Base-by-base conservation (phyloP, 129 eudicot genomes). In the Artemisia tridentata region DNA sequence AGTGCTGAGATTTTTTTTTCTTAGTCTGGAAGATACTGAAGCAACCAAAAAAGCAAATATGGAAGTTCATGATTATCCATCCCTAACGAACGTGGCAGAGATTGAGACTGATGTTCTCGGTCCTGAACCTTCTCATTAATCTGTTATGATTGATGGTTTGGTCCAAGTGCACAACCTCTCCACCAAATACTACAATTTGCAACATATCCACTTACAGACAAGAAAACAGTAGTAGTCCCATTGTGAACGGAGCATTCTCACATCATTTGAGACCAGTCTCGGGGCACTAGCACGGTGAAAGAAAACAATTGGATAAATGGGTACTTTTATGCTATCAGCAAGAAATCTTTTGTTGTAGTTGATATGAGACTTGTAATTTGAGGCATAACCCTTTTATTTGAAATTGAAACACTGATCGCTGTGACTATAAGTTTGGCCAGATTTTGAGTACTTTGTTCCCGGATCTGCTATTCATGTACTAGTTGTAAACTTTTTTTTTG, bases 201-300 rank as follows among this genome's bases (percentile, higher is more conserved):
- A 73, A 80, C 43, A 23, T 74, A 19, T 70, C 88, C 3, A 53
- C 75, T 14, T 80, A 65, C 88, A 41, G 85, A 84, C 72, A 87
- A 56, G 88, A 62, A 76, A 83, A 76, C 74, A 80, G 79, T 73
- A 73, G 67, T 76, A 81, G 84, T 80, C 88, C 83, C 19, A 83
- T 63, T 79, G 79, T 65, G 41, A 78, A 67, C 50, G 86, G 81
- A 76, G 77, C 84, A 82, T 72, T 76, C 86, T 89, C 57, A 64
- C 79, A 31, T 85, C 96, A 17, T 88, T 95, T 65, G 92, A 95
- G 82, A 82, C 82, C 38, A 72, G 74, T 68, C 80, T 95, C 56
- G 88, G 81, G 64, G 76, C 86, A 4, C 64, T 95, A 61, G 85
- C 92, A 20, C 82, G 99, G 83, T 87, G 96, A 14, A 95, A 90